Percentiles rank a stretch among this genome's conserved stretches.
These are phyloP conservation scores for Pontederia paniculata DNA, from an alignment of 176 grass and related monocot genomes.

Conservation along the genomic window DNA sequence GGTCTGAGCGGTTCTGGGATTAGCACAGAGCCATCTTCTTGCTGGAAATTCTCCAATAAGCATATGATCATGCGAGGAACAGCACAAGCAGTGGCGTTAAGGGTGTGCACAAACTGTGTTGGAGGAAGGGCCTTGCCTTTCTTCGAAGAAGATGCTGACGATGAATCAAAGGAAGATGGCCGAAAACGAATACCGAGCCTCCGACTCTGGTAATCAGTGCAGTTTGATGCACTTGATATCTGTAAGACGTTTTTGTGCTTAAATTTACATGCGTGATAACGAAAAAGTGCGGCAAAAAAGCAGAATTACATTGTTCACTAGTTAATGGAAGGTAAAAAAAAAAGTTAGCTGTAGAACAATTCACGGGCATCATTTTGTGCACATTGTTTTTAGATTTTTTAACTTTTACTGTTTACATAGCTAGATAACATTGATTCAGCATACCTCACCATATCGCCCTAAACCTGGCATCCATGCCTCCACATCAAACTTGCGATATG, in stretches of 20 bases:
- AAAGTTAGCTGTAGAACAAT: too few relatives aligned
- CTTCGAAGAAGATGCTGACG: conserved; percentile 19
- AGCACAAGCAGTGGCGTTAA: conserved; percentile 77
- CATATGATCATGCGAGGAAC: conserved; percentile 80
- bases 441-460: conserved; percentile 86
- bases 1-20: conserved; percentile 55
- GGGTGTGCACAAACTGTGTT: conserved; percentile 63
- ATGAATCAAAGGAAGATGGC: conserved; percentile 34
- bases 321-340: too few relatives aligned
- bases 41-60: conserved; percentile 79
- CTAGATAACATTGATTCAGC: neutral
- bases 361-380: too few relatives aligned
- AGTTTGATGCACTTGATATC: conserved; percentile 95
- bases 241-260: conserved; percentile 10
- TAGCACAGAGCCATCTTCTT: conserved; percentile 44
- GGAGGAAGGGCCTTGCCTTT: conserved; percentile 62
- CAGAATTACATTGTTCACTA: too few relatives aligned
- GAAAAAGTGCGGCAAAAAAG: neutral
- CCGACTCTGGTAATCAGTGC: conserved; percentile 92
- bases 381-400: too few relatives aligned
- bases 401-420: too few relatives aligned
- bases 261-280: neutral
- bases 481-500: conserved; percentile 81
- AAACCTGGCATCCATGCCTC: conserved; percentile 99
- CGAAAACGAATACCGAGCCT: conserved; percentile 66